Evolutionary conservation across 1,139 yeast species (phyloP).

Genomic region (Kluyveromyces marxianus): DNA sequence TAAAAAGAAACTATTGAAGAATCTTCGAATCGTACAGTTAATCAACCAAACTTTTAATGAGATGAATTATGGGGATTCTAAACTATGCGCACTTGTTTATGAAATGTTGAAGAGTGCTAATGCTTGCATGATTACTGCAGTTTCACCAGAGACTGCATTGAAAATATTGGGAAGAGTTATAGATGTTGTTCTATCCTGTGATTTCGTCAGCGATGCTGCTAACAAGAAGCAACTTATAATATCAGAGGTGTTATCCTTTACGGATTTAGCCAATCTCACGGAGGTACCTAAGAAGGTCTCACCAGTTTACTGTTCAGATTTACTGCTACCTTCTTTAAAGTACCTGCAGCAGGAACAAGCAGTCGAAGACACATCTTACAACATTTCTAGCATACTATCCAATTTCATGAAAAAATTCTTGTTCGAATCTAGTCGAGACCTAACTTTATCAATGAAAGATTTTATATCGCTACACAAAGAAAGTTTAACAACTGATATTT

Average conservation of each 20-base stretch:
- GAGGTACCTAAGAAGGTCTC: constrained; percentile 16
- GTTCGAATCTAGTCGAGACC: constrained; percentile 14
- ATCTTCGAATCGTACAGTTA: constrained; percentile 32
- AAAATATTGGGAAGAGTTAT: constrained; percentile 18
- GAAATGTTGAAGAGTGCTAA: constrained; percentile 23
- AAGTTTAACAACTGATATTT: constrained; percentile 9
- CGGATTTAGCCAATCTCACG: constrained; percentile 15
- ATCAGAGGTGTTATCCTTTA: constrained; percentile 15
- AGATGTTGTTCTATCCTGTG: constrained; percentile 10
- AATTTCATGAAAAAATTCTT: constrained; percentile 14
- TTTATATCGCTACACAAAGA: constrained; percentile 14
- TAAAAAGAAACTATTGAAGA: constrained; percentile 33
- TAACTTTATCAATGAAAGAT: constrained; percentile 14
- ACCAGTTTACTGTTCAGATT: constrained; percentile 13
- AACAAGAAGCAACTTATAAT: constrained; percentile 10
- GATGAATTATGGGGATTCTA: constrained; percentile 7
- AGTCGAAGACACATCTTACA: neutral
- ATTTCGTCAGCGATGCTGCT: neutral
- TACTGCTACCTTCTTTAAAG: constrained; percentile 19
- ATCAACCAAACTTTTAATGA: constrained; percentile 14
- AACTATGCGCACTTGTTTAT: constrained; percentile 15
- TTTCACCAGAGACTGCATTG: constrained; percentile 20
- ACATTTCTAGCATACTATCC: constrained; percentile 5
- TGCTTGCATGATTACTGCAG: constrained; percentile 20
- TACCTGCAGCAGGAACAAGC: constrained; percentile 13